Conservation (phyloP, 1,284 basidiomycete species). For the Sanghuangporus weigelae region DNA sequence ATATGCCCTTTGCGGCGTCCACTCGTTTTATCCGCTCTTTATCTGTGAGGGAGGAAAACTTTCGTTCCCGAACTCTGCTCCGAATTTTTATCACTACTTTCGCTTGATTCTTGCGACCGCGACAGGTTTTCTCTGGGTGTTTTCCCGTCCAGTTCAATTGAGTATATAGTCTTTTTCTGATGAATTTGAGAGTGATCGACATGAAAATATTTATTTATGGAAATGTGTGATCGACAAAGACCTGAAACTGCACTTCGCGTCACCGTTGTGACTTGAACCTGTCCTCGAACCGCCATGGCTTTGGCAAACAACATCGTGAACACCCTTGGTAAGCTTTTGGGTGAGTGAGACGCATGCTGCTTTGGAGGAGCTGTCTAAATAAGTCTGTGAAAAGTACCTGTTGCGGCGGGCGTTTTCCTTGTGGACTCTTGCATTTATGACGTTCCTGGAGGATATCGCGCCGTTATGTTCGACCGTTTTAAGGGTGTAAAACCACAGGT, state of each 20-base stretch:
- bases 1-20: neutral
- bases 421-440: slow-evolving; percentile 85
- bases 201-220: neutral
- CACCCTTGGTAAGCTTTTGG: slow-evolving; percentile 10
- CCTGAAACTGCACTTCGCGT: neutral
- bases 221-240: neutral
- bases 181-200: too few relatives aligned
- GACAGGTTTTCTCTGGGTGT: neutral
- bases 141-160: too few relatives aligned
- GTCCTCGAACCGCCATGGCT: slow-evolving; percentile 8
- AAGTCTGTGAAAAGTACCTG: slow-evolving; percentile 52
- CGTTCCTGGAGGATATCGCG: slow-evolving; percentile 89
- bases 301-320: slow-evolving; percentile 11
- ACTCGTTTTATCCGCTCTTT: neutral
- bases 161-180: too few relatives aligned
- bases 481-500: slow-evolving; percentile 84
- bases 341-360: neutral
- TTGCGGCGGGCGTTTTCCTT: slow-evolving; percentile 61
- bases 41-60: neutral
- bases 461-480: slow-evolving; percentile 99
- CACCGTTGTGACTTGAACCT: neutral
- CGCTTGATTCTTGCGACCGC: neutral
- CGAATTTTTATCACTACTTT: neutral
- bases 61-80: neutral
- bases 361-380: neutral